These are phyloP conservation scores for Fusarium verticillioides DNA, from an alignment of 2,329 filamentous ascomycete genomes.

Conservation along the genomic window DNA sequence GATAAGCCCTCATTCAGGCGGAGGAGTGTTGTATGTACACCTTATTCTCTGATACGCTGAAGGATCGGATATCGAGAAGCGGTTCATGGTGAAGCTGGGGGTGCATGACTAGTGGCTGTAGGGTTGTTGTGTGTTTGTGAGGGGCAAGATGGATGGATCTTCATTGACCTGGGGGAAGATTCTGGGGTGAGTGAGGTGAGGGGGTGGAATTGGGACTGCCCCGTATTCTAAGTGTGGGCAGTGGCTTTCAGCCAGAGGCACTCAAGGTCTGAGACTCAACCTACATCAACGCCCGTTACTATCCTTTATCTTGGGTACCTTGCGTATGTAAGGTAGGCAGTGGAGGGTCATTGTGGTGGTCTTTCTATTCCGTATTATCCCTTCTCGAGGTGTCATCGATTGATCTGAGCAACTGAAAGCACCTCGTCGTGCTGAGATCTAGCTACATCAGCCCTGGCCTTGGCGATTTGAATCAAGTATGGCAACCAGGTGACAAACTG, in stretches of 20 bases:
- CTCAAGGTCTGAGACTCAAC: neutral
- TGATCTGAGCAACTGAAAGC: neutral
- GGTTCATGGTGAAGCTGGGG: slow-evolving; percentile 14
- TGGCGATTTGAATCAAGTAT: neutral
- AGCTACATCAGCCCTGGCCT: neutral
- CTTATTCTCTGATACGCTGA: slow-evolving; percentile 6
- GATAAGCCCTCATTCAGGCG: slow-evolving; percentile 15
- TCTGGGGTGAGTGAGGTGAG: slow-evolving; percentile 22
- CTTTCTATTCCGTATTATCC: neutral
- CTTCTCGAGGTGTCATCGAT: neutral
- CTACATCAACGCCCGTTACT: slow-evolving; percentile 3
- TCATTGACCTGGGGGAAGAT: slow-evolving; percentile 13
- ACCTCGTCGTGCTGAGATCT: neutral
- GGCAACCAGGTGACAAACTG: neutral
- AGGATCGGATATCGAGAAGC: neutral
- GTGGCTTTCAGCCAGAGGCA: slow-evolving; percentile 21
- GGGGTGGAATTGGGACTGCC: slow-evolving; percentile 14
- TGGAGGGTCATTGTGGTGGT: neutral
- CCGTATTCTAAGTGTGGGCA: slow-evolving; percentile 5
- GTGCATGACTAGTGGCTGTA: slow-evolving; percentile 22
- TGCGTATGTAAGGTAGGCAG: neutral
- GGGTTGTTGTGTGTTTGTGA: slow-evolving; percentile 13
- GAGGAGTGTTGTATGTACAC: neutral
- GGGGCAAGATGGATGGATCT: slow-evolving; percentile 26
- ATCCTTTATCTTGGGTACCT: neutral